These are phyloP conservation scores for Reutealis trisperma DNA, from an alignment of 345 rosid genomes.

Conservation along the genomic window DNA sequence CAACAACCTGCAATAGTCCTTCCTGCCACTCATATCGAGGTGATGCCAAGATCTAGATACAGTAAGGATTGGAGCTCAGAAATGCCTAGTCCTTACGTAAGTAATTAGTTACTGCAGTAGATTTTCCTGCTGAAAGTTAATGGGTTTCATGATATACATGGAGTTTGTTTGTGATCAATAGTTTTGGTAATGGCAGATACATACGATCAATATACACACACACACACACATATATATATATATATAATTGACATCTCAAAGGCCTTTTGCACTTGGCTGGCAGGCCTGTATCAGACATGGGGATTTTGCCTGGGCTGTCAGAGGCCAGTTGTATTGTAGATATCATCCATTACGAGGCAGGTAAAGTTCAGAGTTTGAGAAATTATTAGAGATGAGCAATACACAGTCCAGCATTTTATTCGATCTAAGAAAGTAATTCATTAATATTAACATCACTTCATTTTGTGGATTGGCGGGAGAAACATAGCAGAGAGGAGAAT, in stretches of 20 bases:
- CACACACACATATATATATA: too few relatives aligned
- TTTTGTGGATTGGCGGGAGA: too few relatives aligned
- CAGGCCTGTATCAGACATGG: not conserved
- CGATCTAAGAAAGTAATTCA: too few relatives aligned
- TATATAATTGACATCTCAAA: too few relatives aligned
- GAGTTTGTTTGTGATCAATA: not conserved
- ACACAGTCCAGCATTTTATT: too few relatives aligned
- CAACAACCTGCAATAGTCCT: not conserved
- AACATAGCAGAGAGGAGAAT: too few relatives aligned
- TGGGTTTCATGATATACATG: not conserved
- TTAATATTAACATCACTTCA: too few relatives aligned
- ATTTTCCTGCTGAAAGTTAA: constrained; percentile 8
- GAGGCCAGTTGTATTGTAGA: too few relatives aligned
- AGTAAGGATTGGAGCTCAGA: not conserved
- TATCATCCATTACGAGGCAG: not conserved
- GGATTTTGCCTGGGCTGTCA: not conserved
- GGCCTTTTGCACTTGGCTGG: too few relatives aligned
- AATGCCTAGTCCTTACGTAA: not conserved
- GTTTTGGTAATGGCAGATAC: too few relatives aligned
- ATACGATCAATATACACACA: too few relatives aligned
- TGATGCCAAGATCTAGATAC: not conserved
- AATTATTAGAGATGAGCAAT: not conserved
- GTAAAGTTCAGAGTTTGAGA: not conserved
- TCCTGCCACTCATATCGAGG: not conserved
- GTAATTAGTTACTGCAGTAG: not conserved